Base-by-base conservation (phyloP, 2,329 filamentous ascomycete species). In the Xylariaceae sp. region DNA sequence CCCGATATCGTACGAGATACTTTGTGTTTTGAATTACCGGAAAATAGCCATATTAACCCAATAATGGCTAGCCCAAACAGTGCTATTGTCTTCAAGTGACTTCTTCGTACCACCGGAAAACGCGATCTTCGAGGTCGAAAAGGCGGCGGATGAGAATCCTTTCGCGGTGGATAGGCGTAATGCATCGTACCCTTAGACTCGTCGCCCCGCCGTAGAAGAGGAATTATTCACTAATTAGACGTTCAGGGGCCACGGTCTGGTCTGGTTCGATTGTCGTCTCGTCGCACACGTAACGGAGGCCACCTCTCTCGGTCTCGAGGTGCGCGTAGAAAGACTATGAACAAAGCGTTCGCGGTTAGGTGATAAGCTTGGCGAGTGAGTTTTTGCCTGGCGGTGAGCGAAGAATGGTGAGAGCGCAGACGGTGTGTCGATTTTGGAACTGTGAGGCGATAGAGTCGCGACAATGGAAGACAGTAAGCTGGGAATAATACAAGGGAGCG, bases 81-180 rank as follows among this genome's bases (percentile, higher is more conserved):
- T 1, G 81, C 79, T 50, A 86, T 68, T 3, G 82, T 73, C 69
- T 85, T 85, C 48, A 87, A 67, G 61, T 88, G 84, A 66, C 81
- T 84, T 62, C 84, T 81, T 58, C 88, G 83, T 58, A 84, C 67
- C 55, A 77, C 66, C 41, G 83, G 71, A 58, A 82, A 71, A 62
- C 79, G 75, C 67, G 84, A 76, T 60, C 81, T 79, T 66, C 85
- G 81, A 41, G 82, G 79, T 60, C 81, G 80, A 74, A 90, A 93
- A 24, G 87, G 86, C 61, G 86, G 84, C 62, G 88, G 84, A 68
- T 88, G 85, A 61, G 89, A 93, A 68, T 83, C 85, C 76, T 93
- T 96, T 72, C 92, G 88, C 67, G 91, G 84, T 50, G 92, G 92
- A 65, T 95, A 86, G 60, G 92, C 91, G 79, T 93, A 92, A 73